phyloP scores from a whole-genome alignment of 148 eudicot genomes.

The Gaultheria prostrata region DNA sequence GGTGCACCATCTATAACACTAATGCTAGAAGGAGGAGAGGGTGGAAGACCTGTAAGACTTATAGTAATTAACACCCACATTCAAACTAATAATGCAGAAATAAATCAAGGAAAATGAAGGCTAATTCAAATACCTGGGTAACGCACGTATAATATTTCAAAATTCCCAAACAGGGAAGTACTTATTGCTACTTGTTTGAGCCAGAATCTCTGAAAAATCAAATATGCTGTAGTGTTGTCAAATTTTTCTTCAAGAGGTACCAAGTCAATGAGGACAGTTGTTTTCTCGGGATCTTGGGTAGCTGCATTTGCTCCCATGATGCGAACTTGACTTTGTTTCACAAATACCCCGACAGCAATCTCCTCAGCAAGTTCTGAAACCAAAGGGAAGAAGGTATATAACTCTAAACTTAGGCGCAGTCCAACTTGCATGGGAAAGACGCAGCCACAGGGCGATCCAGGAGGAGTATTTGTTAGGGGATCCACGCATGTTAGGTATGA shows the following conservation, averaged over 20 bases:
- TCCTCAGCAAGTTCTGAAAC: slow-evolving; percentile 73
- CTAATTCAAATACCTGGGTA: slow-evolving; percentile 57
- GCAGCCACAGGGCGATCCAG: slow-evolving; percentile 76
- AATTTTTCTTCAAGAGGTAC: slow-evolving; percentile 72
- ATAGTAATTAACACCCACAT: not conserved
- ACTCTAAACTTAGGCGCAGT: slow-evolving; percentile 58
- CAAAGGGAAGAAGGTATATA: slow-evolving; percentile 78
- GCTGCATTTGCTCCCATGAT: slow-evolving; percentile 91
- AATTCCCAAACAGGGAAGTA: slow-evolving; percentile 63
- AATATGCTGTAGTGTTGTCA: slow-evolving; percentile 55
- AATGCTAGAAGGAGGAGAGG: slow-evolving; percentile 71
- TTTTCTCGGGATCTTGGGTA: slow-evolving; percentile 57
- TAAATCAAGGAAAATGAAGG: not conserved
- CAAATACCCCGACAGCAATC: slow-evolving; percentile 58
- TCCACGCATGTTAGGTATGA: slow-evolving; percentile 58
- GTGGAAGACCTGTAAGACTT: slow-evolving; percentile 62
- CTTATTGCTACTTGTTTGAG: slow-evolving; percentile 58
- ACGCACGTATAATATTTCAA: slow-evolving; percentile 66
- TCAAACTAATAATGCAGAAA: slow-evolving; percentile 14
- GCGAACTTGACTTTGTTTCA: slow-evolving; percentile 78
- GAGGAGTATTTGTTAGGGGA: slow-evolving; percentile 70
- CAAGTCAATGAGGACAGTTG: slow-evolving; percentile 66
- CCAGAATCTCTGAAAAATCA: slow-evolving; percentile 67
- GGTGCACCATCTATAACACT: slow-evolving; percentile 48
- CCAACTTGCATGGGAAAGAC: slow-evolving; percentile 89